Evolutionary conservation across 2,329 filamentous ascomycete species (phyloP).

Genomic region (Orbilia blumenaviensis): DNA sequence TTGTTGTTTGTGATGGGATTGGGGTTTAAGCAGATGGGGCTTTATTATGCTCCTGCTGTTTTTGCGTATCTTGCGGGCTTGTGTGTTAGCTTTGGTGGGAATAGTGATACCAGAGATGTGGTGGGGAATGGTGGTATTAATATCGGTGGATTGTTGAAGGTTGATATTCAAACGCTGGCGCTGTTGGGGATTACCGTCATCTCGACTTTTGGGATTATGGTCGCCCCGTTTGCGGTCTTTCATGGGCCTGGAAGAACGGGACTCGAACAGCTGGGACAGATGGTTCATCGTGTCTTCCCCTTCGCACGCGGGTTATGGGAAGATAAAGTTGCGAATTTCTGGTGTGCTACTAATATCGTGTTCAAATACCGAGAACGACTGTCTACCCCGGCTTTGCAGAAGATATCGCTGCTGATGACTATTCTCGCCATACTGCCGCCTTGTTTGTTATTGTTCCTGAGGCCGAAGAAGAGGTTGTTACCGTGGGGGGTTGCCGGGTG

Average conservation of each 20-base stretch:
- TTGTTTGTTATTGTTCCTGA: slow-evolving; percentile 79
- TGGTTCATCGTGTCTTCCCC: slow-evolving; percentile 91
- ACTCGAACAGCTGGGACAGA: slow-evolving; percentile 80
- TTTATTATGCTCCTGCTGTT: slow-evolving; percentile 93
- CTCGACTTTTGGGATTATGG: slow-evolving; percentile 71
- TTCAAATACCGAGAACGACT: slow-evolving; percentile 81
- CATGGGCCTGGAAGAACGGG: slow-evolving; percentile 75
- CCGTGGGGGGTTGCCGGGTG: slow-evolving; percentile 83
- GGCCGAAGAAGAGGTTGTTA: slow-evolving; percentile 78
- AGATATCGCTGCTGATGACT: slow-evolving; percentile 74
- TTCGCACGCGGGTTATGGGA: slow-evolving; percentile 96
- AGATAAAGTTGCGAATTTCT: slow-evolving; percentile 98
- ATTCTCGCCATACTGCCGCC: slow-evolving; percentile 79
- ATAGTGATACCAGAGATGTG: slow-evolving; percentile 54
- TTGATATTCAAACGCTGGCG: slow-evolving; percentile 79
- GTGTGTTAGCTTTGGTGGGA: slow-evolving; percentile 80
- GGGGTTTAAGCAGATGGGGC: slow-evolving; percentile 99
- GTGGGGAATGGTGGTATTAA: slow-evolving; percentile 11
- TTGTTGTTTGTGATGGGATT: slow-evolving; percentile 92
- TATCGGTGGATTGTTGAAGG: slow-evolving; percentile 54
- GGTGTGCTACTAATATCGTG: slow-evolving; percentile 90
- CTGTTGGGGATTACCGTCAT: slow-evolving; percentile 74
- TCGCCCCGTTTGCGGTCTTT: slow-evolving; percentile 68
- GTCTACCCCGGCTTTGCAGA: slow-evolving; percentile 74
- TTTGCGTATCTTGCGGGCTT: slow-evolving; percentile 90